Evolutionary conservation across 148 eudicot species (phyloP), one percentile per base, ranked within the genome.

Genomic region (Vaccinium vitisidaea): DNA sequence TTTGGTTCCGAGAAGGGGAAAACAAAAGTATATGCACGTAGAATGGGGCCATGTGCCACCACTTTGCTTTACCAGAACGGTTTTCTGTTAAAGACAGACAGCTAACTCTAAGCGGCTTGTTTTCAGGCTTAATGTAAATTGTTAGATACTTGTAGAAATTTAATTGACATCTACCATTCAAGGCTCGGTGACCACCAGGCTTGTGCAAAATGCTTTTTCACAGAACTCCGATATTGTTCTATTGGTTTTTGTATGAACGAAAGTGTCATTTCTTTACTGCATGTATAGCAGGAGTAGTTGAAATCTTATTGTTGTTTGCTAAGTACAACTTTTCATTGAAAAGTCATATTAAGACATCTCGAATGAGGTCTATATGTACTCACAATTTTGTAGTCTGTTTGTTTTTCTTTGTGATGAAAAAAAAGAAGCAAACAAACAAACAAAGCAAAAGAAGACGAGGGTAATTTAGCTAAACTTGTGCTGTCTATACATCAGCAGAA

Each of bases 131-230:
- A 50, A 77, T 77, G 56, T 50, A 50, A 50, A 23, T 25, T 77
- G 58, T n/a, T 75, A 18, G 8, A 77, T 9, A 23, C 56, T n/a
- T 50, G 30, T 77, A 77, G 80, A 77, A 77, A 77, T 48, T 48
- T 48, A 8, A 48, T 76, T 48, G 79, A 76, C 54, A 21, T 76
- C 10, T 77, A 11, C n/a, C 58, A 9, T 77, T 49, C 18, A 75
- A 49, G 32, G 80, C 18, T 32, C 0, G 80, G 36, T 53, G 48
- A 71, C 76, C 36, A 8, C 15, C 48, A 71, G 48, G 19, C 1
- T 21, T 30, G 32, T 30, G 25, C 76, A 71, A 13, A 36, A 71
- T 71, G 76, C 48, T 71, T 13, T 32, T 71, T 4, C 53, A 75
- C 2, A 8, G 53, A 75, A 16, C 78, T 46, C 25, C 2, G 0